Base-by-base conservation (phyloP, 257 asterid genomes). In the Petrea volubilis region DNA sequence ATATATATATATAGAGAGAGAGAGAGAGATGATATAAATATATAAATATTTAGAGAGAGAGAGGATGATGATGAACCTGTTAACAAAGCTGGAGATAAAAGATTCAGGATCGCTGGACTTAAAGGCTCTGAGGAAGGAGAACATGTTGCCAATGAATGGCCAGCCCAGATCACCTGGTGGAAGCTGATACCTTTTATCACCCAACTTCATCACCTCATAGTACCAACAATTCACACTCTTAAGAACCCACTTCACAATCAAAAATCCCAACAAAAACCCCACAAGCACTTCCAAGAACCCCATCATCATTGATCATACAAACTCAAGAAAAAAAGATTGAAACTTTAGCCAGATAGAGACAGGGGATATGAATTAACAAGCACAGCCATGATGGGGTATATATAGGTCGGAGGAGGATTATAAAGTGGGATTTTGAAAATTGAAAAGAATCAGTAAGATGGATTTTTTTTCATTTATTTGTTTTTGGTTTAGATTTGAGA, bases 91-190 rank as follows among this genome's bases (percentile, higher is more conserved):
- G 60, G 75, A 29, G 74, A 89, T 25, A 84, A 91, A 94, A 47
- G 96, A 79, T 27, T 94, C 99, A 34, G 99, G 97, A 27, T 85
- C 46, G 25, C 52, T 6, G 59, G 96, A 85, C 82, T 87, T 89
- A 86, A 87, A 91, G 40, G 96, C 96, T 8, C 79, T 51, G 64
- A 94, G 93, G 52, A 94, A 94, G 17, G 97, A 77, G 81, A 67
- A 60, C 99, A 94, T 94, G 47, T 83, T 86, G 33, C 99, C 99
- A 51, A 94, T 73, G 74, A 89, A 65, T 11, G 99, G 99, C 92
- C 87, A 91, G 0, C 99, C 99, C 62, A 89, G 72, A 74, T 94
- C 99, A 70, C 99, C 97, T 0, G 99, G 99, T n/a, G 99, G 99
- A 59, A 94, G 84, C 4, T 74, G 43, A 36, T 51, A 62, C 34